Evolutionary conservation across 2,329 filamentous ascomycete genomes (phyloP).

Genomic region (Chrysoporthe cubensis): DNA sequence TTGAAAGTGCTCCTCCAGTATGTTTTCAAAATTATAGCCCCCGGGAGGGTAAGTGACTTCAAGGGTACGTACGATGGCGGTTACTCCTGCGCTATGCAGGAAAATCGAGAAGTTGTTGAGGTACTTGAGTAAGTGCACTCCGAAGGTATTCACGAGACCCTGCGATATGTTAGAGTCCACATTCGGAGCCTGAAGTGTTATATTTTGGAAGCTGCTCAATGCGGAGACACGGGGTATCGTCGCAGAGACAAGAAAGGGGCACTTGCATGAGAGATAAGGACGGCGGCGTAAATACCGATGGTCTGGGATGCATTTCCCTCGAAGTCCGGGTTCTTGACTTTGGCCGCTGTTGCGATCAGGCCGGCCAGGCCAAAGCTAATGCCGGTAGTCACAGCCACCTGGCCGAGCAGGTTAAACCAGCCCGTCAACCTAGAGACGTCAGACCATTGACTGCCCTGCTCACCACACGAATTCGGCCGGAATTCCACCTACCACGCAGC

Average conservation of each 20-base stretch:
- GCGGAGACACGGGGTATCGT: not conserved
- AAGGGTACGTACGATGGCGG: slow-evolving; percentile 40
- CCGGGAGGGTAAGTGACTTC: not conserved
- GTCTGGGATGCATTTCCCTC: slow-evolving; percentile 50
- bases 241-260: not conserved
- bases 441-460: not conserved
- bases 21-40: not conserved
- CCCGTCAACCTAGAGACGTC: slow-evolving; percentile 38
- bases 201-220: not conserved
- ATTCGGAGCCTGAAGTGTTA: not conserved
- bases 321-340: slow-evolving; percentile 42
- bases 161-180: slow-evolving; percentile 37
- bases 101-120: slow-evolving; percentile 61
- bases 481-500: slow-evolving; percentile 38
- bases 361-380: slow-evolving; percentile 47
- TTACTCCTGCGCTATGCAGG: slow-evolving; percentile 57
- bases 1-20: not conserved
- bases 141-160: slow-evolving; percentile 60
- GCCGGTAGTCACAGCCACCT: slow-evolving; percentile 46
- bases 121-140: slow-evolving; percentile 57
- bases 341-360: slow-evolving; percentile 43
- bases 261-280: slow-evolving; percentile 47
- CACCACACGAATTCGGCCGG: not conserved
- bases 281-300: slow-evolving; percentile 63
- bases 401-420: slow-evolving; percentile 48